Evolutionary conservation across 2,329 filamentous ascomycete genomes (phyloP), one percentile per base, ranked within the genome.

Genomic region (Mycosphaerella sp.): DNA sequence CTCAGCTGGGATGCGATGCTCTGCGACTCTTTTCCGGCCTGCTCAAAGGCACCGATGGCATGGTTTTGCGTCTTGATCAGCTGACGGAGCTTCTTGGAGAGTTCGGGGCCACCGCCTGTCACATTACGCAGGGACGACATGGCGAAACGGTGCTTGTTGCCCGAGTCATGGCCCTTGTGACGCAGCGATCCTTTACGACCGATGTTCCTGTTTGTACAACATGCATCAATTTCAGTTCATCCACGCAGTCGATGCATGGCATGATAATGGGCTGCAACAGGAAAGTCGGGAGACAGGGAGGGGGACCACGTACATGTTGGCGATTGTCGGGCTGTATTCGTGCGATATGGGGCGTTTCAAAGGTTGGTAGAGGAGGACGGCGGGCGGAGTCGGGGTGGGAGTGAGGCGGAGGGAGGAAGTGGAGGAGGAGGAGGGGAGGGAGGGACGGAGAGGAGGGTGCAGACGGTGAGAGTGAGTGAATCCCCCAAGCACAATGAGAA

Each of bases 11-110:
- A 82, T 13, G 90, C 93, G 64, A 97, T 89, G 44, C 82, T 81
- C 54, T 88, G 73, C 51, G 89, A 87, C 74, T 96, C 91, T 53
- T 85, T 86, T 43, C 84, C 88, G 6, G 91, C 93, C 6, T 81
- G 75, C 73, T 95, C 89, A 73, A 96, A 86, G 43, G 87, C 86
- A 44, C 79, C 77, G 63, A 97, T 89, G 32, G 90, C 84, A 66
- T 86, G 84, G 76, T 96, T 97, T 71, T 94, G 86, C 44, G 86
- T 87, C 75, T 98, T 98, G 77, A 97, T 95, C 55, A 98, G 79
- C 62, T 85, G 86, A 78, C 85, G 94, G 45, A 98, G 82, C 68
- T 85, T 87, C 70, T 87, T 89, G 63, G 87, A 89, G 25, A 96
- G 80, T 70, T 96, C 89, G 4, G 90, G 88, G 67, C 95, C 89